These are phyloP conservation scores for Xylariaceae sp. DNA, from an alignment of 2,329 filamentous ascomycete genomes.

Conservation along the genomic window DNA sequence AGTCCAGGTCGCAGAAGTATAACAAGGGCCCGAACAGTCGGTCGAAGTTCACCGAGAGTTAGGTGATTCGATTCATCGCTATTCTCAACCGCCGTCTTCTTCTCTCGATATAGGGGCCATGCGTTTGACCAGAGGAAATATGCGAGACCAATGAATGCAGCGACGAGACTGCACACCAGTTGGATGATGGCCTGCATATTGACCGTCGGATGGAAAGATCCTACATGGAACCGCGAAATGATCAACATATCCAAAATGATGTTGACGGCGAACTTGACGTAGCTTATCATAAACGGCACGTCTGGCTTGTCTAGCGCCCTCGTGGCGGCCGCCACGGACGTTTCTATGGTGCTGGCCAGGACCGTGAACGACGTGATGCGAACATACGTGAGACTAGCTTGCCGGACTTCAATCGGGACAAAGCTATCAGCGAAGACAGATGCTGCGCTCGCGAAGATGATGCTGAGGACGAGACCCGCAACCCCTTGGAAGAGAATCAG, in stretches of 20 bases:
- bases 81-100: neutral
- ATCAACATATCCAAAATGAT: conserved; percentile 62
- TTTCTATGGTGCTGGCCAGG: conserved; percentile 57
- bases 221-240: conserved; percentile 61
- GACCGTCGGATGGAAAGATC: conserved; percentile 47
- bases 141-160: conserved; percentile 49
- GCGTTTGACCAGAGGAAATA: conserved; percentile 53
- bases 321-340: conserved; percentile 55
- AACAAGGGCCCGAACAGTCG: conserved; percentile 41
- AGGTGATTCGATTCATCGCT: neutral
- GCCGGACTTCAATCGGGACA: conserved; percentile 54
- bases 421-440: conserved; percentile 54
- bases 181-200: conserved; percentile 61
- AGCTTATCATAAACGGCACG: conserved; percentile 61
- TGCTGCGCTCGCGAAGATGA: conserved; percentile 53
- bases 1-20: conserved; percentile 53
- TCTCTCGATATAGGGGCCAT: conserved; percentile 15
- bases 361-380: conserved; percentile 59
- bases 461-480: conserved; percentile 54
- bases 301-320: conserved; percentile 64
- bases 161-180: conserved; percentile 53
- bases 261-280: conserved; percentile 58
- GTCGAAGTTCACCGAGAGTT: conserved; percentile 20
- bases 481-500: conserved; percentile 55
- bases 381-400: conserved; percentile 57